Base-by-base conservation (phyloP, 2,329 filamentous ascomycete species). In the Arthrobotrys iridis region DNA sequence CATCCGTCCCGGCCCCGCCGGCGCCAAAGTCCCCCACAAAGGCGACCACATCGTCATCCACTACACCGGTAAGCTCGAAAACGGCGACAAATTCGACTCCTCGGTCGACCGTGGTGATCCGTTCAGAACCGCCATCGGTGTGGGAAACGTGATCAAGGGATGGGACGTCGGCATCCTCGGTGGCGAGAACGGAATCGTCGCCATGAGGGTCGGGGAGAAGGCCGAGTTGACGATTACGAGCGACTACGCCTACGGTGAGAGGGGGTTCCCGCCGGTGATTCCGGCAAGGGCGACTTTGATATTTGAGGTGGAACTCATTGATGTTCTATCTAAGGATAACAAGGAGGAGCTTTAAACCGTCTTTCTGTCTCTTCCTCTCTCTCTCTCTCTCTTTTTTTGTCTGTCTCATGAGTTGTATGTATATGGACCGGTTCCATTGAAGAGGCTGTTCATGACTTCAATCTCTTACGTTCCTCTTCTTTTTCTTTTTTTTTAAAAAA, bases 231-330 rank as follows among this genome's bases (percentile, higher is more conserved):
- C 89, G 78, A 97, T 98, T 81, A 87, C 89, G 77, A 86, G 87
- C 26, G 64, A 70, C 37, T 76, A 43, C 40, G 72, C 40, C 5
- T 76, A 76, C 58, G 72, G 72, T 4, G 41, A 28, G 10, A 28
- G 50, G n/a, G 72, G 64, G 8, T 45, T 60, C 33, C 46, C 46
- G 5, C 46, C 41, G 0, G 59, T 70, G 8, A 66, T 73, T 37
- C 74, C 72, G 48, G 64, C 71, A 71, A 81, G 45, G 60, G 30
- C 52, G 24, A 64, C 43, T 40, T 55, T 79, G 91, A 88, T 97
- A 63, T 97, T 97, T 81, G 92, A 96, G 85, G 97, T 93, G 50
- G 93, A 97, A 84, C 85, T 98, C 78, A 85, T 97, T 80, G 90
- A 87, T 66, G 97, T 98, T 80, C n/a, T n/a, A n/a, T n/a, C n/a